Evolutionary conservation across 2,329 filamentous ascomycete species (phyloP), one percentile per base, ranked within the genome.

Genomic region (Endoconidiophora polonica): DNA sequence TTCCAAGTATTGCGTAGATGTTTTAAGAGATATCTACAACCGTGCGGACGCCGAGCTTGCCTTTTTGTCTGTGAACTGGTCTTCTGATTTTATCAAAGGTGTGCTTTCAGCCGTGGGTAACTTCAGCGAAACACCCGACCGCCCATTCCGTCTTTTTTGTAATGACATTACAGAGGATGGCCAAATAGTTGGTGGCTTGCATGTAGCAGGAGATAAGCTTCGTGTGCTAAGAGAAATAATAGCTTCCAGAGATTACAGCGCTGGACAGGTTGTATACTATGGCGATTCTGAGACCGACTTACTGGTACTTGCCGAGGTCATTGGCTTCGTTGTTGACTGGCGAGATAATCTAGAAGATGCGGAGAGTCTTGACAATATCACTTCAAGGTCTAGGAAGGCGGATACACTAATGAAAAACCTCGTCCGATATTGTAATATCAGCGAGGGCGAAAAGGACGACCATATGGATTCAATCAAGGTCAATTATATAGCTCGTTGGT

Each of bases 271-370:
- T n/a, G 58, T 73, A n/a, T 78, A 77, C 60, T 68, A 76, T 58
- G 74, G 74, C 5, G 74, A 78, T 58, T 76, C 74, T 24, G 66
- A 66, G 2, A 77, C 74, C 1, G 74, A 78, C 57, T 59, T 77
- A 50, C 68, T 70, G 57, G 77, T 74, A 52, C 59, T 78, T 37
- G 55, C 74, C 3, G 57, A 59, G 20, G 60, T 59, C 2, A 60
- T 62, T 4, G 74, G 73, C 3, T 60, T 76, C 20, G 66, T 72
- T 40, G 64, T 78, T 38, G 64, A 33, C 7, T 33, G 29, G 29
- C 9, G 7, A 12, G 29, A 33, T 12, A 18, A 18, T 18, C 16
- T 18, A 18, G 29, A 33, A 5, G 9, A 29, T 33, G 5, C 29
- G 9, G 12, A 33, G 7, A 33, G 9, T 33, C 29, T 10, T 2